A percentile compares a stretch with the other conserved stretches of the same genome.
Evolutionary conservation across 805 yeast genomes (phyloP).

Genomic region (Metschnikowia lachancei): DNA sequence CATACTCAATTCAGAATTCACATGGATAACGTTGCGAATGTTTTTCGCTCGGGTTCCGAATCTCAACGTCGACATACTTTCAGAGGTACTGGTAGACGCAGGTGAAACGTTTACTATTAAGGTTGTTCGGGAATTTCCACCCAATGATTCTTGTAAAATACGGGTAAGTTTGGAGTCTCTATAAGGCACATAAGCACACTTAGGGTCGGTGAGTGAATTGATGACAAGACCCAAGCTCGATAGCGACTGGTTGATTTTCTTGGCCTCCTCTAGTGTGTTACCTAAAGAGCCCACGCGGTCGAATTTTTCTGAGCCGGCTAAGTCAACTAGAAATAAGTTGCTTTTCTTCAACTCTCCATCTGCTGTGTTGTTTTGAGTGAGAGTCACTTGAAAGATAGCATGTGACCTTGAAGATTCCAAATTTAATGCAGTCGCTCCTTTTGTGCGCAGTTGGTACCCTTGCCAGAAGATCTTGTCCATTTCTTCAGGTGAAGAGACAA

Average conservation of each 20-base stretch:
- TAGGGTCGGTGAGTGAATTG: constrained; percentile 69
- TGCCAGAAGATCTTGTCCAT: constrained; percentile 54
- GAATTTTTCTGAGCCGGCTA: constrained; percentile 85
- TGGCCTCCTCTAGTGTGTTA: constrained; percentile 74
- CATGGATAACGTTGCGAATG: constrained; percentile 61
- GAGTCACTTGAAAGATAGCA: constrained; percentile 66
- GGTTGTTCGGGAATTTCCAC: constrained; percentile 79
- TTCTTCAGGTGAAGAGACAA: constrained; percentile 58
- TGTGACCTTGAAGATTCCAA: constrained; percentile 76
- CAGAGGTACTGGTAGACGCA: constrained; percentile 50
- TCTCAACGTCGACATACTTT: constrained; percentile 68
- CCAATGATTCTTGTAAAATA: constrained; percentile 73
- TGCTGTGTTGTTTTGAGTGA: constrained; percentile 56
- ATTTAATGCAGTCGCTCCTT: constrained; percentile 67
- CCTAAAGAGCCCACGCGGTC: constrained; percentile 77
- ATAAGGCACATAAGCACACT: constrained; percentile 65
- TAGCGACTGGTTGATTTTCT: constrained; percentile 75
- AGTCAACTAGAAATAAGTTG: constrained; percentile 70
- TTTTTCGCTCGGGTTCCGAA: constrained; percentile 73
- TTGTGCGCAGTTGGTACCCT: constrained; percentile 57
- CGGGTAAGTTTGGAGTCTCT: constrained; percentile 78
- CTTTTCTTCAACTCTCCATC: constrained; percentile 62
- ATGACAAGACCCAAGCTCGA: constrained; percentile 80
- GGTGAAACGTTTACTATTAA: constrained; percentile 75
- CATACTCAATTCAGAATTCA: constrained; percentile 57